A percentile compares a stretch with the other conserved stretches of the same genome.
Evolutionary conservation across 2,329 filamentous ascomycete species (phyloP).

Genomic region (Cladosporium cucumerinum): DNA sequence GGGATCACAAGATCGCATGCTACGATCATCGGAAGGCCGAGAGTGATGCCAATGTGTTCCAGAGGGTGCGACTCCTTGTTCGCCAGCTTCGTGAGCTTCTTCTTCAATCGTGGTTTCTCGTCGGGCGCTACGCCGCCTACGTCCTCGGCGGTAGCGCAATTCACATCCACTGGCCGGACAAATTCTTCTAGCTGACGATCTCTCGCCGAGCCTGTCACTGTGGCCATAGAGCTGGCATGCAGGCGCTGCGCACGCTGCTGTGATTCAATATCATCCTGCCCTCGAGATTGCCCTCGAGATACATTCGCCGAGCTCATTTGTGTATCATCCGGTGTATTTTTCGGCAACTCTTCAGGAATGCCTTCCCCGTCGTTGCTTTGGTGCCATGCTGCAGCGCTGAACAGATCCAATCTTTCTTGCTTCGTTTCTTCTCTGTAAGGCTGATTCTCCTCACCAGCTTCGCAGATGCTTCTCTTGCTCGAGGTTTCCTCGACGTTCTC

Average conservation of each 20-base stretch:
- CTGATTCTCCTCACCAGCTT: background rate
- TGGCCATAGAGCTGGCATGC: slow-evolving; percentile 3
- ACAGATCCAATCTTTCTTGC: background rate
- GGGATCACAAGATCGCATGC: slow-evolving; percentile 33
- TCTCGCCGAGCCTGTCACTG: background rate
- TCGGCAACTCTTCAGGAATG: background rate
- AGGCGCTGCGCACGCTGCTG: slow-evolving; percentile 8
- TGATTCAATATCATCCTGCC: background rate
- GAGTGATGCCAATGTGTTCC: slow-evolving; percentile 29
- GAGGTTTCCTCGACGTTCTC: background rate
- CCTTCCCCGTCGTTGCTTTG: background rate
- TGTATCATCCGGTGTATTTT: background rate
- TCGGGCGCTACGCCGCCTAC: background rate
- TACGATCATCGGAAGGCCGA: slow-evolving; percentile 31
- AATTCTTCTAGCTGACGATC: slow-evolving; percentile 4
- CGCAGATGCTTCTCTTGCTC: background rate
- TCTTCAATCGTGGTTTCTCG: slow-evolving; percentile 9
- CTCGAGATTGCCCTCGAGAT: background rate
- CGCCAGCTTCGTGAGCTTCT: slow-evolving; percentile 16
- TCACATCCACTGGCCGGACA: background rate
- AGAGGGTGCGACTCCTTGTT: slow-evolving; percentile 21
- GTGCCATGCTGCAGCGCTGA: background rate
- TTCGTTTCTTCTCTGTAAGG: background rate
- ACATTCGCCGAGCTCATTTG: background rate
- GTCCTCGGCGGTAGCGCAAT: slow-evolving; percentile 1